phyloP scores from a whole-genome alignment of 192 early-diverging fungal genomes.

The Coemansia pectinata region DNA sequence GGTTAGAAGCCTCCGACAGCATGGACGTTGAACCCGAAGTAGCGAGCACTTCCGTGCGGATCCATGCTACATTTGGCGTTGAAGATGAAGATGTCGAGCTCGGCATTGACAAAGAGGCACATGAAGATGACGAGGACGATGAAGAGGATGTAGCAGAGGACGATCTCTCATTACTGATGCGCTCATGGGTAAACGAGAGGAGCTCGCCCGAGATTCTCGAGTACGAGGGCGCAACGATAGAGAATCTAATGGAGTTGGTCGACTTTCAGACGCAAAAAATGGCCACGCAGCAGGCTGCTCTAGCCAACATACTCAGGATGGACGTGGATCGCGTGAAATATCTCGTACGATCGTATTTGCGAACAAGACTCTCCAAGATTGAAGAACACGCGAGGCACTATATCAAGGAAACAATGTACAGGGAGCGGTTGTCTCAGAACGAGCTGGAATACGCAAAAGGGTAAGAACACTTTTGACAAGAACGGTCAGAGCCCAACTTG shows the following conservation, averaged over 20 bases:
- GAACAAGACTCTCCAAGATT: slow-evolving; percentile 39
- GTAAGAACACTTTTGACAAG: not conserved
- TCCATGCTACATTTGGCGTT: not conserved
- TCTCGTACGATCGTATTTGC: slow-evolving; percentile 50
- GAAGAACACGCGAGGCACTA: slow-evolving; percentile 37
- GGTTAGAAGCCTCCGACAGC: slow-evolving; percentile 3
- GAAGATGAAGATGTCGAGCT: not conserved
- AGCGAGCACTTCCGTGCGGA: not conserved
- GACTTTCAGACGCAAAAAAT: slow-evolving; percentile 44
- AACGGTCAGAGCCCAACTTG: not conserved
- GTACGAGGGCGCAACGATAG: slow-evolving; percentile 42
- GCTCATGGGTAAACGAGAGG: slow-evolving; percentile 43
- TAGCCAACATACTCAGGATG: slow-evolving; percentile 42
- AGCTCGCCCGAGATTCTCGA: slow-evolving; percentile 37
- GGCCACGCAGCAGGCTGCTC: slow-evolving; percentile 12
- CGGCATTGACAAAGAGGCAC: not conserved
- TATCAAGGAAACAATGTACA: slow-evolving; percentile 16
- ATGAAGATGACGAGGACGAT: slow-evolving; percentile 5
- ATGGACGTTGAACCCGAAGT: slow-evolving; percentile 4
- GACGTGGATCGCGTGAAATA: slow-evolving; percentile 51
- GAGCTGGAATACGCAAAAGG: slow-evolving; percentile 53
- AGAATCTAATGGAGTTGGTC: slow-evolving; percentile 52
- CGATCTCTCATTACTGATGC: slow-evolving; percentile 31
- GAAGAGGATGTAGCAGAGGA: slow-evolving; percentile 26
- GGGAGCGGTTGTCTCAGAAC: slow-evolving; percentile 33